phyloP scores from a whole-genome alignment of 345 rosid genomes.

The Sonneratia alba region DNA sequence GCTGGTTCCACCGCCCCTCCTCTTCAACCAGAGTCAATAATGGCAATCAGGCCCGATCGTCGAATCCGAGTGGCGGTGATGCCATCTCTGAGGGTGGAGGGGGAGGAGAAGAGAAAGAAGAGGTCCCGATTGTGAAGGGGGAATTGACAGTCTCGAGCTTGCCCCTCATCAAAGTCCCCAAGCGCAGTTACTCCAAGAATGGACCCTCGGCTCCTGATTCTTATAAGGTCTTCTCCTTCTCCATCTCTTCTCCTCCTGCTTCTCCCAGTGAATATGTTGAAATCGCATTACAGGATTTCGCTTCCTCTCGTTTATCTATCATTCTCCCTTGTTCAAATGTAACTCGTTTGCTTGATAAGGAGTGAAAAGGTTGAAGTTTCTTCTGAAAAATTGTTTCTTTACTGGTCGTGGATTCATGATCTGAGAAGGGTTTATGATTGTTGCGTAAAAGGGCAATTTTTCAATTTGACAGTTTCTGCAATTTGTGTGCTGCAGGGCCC shows the following conservation, averaged over 20 bases:
- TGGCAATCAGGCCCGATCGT: neutral
- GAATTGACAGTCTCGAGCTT: constrained; percentile 36
- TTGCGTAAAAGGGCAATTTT: neutral
- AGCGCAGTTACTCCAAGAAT: constrained; percentile 28
- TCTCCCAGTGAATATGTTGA: neutral
- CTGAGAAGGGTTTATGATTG: neutral
- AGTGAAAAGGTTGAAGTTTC: neutral
- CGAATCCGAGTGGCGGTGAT: neutral
- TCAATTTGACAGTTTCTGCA: neutral
- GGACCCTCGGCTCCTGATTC: constrained; percentile 41
- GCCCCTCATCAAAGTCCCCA: constrained; percentile 44
- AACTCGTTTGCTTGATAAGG: no score
- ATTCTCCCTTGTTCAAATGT: no score
- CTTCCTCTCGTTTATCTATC: no score
- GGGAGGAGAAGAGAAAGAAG: neutral
- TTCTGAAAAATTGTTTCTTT: neutral
- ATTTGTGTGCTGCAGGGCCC: constrained; percentile 31
- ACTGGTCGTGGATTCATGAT: neutral
- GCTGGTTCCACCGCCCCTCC: constrained; percentile 16
- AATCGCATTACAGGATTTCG: no score
- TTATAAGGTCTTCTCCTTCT: constrained; percentile 49
- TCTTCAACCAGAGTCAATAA: constrained; percentile 1
- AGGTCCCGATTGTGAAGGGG: constrained; percentile 22
- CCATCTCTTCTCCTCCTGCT: neutral
- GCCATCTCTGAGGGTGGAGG: neutral